phyloP scores from a whole-genome alignment of 495 filamentous ascomycete species.

The Aspergillus mulundensis region DNA sequence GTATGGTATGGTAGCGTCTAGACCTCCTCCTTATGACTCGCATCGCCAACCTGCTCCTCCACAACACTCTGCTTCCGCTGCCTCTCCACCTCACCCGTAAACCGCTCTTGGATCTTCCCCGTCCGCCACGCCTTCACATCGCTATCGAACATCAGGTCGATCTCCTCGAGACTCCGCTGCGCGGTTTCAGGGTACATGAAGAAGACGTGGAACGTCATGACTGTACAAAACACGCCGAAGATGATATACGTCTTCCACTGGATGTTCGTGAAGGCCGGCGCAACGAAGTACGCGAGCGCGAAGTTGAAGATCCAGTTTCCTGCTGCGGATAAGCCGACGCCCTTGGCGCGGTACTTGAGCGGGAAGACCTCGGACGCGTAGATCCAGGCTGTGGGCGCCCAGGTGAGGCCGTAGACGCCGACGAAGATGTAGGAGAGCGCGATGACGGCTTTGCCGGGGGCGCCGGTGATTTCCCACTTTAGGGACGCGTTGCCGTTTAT shows the following conservation, averaged over 20 bases:
- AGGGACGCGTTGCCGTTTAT: conserved; percentile 66
- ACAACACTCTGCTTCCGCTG: conserved; percentile 15
- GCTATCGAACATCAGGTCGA: conserved; percentile 42
- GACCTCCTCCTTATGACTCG: conserved; percentile 12
- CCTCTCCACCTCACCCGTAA: conserved; percentile 26
- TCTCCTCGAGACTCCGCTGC: conserved; percentile 65
- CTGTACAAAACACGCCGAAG: conserved; percentile 66
- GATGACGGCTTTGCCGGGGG: conserved; percentile 65
- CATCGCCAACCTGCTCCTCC: conserved; percentile 8
- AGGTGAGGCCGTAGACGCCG: conserved; percentile 68
- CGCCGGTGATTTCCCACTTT: conserved; percentile 56
- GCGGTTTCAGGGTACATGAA: conserved; percentile 70
- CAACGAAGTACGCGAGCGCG: conserved; percentile 65
- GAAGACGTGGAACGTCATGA: conserved; percentile 60
- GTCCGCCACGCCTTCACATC: conserved; percentile 19
- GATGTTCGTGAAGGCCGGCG: conserved; percentile 68
- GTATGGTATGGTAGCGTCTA: background rate
- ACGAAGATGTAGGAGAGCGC: conserved; percentile 77
- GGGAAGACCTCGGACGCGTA: conserved; percentile 76
- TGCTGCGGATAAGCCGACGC: conserved; percentile 62
- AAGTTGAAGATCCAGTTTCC: conserved; percentile 80
- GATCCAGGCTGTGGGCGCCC: conserved; percentile 67
- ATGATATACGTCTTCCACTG: conserved; percentile 70
- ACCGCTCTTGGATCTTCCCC: conserved; percentile 20
- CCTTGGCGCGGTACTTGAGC: conserved; percentile 67